These are phyloP conservation scores for Backusella westeae DNA, from an alignment of 192 early-diverging fungal genomes.

Conservation along the genomic window DNA sequence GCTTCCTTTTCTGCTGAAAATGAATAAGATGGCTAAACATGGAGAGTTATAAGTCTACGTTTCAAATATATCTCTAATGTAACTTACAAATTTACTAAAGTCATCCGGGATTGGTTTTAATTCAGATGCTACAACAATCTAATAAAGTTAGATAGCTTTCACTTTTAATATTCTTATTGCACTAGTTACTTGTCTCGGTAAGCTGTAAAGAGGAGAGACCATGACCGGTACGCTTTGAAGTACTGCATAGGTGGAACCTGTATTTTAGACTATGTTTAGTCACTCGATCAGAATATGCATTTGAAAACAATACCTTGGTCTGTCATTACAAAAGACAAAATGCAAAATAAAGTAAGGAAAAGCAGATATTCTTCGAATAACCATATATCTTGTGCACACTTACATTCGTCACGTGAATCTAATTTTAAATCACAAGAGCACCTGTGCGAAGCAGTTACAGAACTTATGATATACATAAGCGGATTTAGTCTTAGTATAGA, in stretches of 20 bases:
- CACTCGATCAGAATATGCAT: neutral
- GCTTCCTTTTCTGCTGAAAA: conserved; percentile 55
- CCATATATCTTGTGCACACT: neutral
- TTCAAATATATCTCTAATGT: neutral
- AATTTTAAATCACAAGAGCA: neutral
- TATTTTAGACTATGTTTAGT: neutral
- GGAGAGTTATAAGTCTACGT: neutral
- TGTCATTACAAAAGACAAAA: neutral
- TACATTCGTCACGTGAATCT: neutral
- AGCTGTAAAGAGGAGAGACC: conserved; percentile 34
- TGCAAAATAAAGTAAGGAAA: neutral
- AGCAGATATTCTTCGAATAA: neutral
- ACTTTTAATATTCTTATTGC: neutral
- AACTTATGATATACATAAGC: too few relatives aligned
- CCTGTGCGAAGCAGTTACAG: too few relatives aligned
- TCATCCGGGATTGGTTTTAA: conserved; percentile 33
- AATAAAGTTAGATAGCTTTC: neutral
- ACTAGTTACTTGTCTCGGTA: conserved; percentile 33
- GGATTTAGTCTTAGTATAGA: too few relatives aligned
- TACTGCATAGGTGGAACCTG: conserved; percentile 25
- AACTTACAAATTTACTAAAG: conserved; percentile 27
- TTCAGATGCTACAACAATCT: conserved; percentile 26
- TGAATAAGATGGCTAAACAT: conserved; percentile 37
- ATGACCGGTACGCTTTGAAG: conserved; percentile 37
- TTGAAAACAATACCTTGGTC: neutral